These are phyloP conservation scores for Malus domestica DNA, from an alignment of 306 rosid genomes.

Conservation along the genomic window DNA sequence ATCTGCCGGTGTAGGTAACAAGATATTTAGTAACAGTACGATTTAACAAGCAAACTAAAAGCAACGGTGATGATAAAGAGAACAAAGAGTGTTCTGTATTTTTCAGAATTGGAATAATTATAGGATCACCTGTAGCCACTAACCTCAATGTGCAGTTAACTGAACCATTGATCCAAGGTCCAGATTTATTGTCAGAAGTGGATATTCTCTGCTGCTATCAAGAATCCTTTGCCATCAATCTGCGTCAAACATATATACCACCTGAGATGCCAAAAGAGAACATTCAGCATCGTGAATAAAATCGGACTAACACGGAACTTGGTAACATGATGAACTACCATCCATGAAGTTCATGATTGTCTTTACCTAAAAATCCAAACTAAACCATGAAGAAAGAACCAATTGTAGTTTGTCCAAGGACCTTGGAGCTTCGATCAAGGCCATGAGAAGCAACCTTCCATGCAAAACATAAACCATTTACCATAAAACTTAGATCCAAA, in stretches of 20 bases:
- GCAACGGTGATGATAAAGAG: neutral
- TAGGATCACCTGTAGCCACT: neutral
- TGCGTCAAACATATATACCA: neutral
- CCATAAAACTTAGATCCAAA: neutral
- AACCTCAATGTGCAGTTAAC: neutral
- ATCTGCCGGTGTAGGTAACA: neutral
- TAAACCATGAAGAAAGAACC: constrained; percentile 78
- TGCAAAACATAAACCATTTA: neutral
- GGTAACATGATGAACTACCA: neutral
- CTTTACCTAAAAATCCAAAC: constrained; percentile 26
- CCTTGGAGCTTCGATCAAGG: constrained; percentile 89
- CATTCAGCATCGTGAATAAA: neutral
- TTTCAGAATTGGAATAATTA: neutral
- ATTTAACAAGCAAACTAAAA: neutral
- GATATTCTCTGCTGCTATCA: neutral
- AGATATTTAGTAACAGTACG: neutral
- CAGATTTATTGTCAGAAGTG: neutral
- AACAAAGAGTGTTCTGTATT: neutral
- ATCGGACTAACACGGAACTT: neutral
- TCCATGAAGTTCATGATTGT: neutral
- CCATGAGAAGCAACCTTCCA: constrained; percentile 96
- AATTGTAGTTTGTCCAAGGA: constrained; percentile 91
- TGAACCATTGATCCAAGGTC: neutral
- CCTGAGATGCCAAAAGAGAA: neutral
- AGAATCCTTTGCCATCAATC: neutral